Evolutionary conservation across 768 basidiomycete genomes (phyloP).

Genomic region (Amanita rimosa): DNA sequence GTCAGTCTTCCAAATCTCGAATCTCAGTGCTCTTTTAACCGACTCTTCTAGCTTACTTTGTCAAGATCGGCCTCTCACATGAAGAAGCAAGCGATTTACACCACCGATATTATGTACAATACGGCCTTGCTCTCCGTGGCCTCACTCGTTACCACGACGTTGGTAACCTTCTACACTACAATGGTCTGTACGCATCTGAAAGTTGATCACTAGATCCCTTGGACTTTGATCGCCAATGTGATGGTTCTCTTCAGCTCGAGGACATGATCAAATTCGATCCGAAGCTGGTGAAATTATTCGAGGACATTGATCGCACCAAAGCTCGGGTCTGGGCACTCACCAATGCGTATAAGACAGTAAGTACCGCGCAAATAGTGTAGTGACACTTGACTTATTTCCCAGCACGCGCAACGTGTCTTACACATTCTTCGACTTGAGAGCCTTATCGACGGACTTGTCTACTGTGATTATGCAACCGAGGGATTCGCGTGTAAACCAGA

Average conservation of each 20-base stretch:
- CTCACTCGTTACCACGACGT: conserved; percentile 66
- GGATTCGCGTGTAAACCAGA: conserved; percentile 80
- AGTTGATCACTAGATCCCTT: conserved; percentile 41
- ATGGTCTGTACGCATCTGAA: not conserved
- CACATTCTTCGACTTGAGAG: conserved; percentile 62
- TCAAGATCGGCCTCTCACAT: conserved; percentile 53
- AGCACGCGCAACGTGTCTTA: conserved; percentile 81
- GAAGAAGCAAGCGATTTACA: conserved; percentile 63
- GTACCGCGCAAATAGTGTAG: conserved; percentile 10
- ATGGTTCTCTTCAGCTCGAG: conserved; percentile 75
- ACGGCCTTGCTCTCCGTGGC: conserved; percentile 76
- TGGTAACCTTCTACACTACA: conserved; percentile 30
- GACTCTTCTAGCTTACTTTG: conserved; percentile 52
- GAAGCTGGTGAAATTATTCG: conserved; percentile 48
- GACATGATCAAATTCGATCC: conserved; percentile 63
- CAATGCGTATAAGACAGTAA: conserved; percentile 69
- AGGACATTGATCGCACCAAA: conserved; percentile 71
- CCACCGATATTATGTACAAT: conserved; percentile 63
- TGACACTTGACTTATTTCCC: conserved; percentile 9
- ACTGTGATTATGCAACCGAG: conserved; percentile 60
- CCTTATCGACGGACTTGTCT: conserved; percentile 66
- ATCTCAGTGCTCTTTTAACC: not conserved
- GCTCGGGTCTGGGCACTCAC: conserved; percentile 79
- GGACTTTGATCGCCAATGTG: conserved; percentile 78
- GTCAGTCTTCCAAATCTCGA: conserved; percentile 19